Evolutionary conservation across 257 asterid genomes (phyloP).

Genomic region (Solanum arcanum): DNA sequence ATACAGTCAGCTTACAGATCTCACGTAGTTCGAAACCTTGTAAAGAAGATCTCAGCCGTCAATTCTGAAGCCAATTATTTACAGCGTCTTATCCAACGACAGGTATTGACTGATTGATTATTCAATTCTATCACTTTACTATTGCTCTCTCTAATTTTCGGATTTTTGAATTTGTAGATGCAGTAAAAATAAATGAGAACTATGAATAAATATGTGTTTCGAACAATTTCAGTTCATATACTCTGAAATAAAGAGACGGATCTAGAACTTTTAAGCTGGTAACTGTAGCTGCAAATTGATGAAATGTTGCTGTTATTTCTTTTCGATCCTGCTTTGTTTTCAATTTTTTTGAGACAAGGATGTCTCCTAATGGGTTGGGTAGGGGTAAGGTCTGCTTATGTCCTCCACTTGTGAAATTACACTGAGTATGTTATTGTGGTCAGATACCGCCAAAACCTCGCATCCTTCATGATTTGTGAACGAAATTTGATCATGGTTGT

Average conservation of each 20-base stretch:
- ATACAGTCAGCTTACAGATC: slow-evolving; percentile 75
- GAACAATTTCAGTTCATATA: not conserved
- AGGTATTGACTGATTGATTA: slow-evolving; percentile 18
- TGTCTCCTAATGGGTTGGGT: not conserved
- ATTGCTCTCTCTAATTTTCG: not conserved
- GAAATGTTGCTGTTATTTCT: not conserved
- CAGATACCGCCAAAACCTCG: not conserved
- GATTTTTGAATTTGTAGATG: not conserved
- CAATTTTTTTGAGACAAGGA: not conserved
- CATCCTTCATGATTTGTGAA: not conserved
- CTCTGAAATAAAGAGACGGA: not conserved
- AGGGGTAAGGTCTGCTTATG: not conserved
- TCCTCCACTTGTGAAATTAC: not conserved
- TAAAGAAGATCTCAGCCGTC: slow-evolving; percentile 58
- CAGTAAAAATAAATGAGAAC: not conserved
- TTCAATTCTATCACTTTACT: not conserved
- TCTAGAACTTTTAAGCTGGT: not conserved
- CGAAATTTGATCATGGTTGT: not conserved
- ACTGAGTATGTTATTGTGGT: no score
- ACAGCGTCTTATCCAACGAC: slow-evolving; percentile 70
- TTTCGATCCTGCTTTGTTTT: not conserved
- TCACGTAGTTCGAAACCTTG: slow-evolving; percentile 43
- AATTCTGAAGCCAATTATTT: slow-evolving; percentile 64
- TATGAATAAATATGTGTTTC: not conserved
- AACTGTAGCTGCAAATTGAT: not conserved